Percentiles rank a stretch among this genome's conserved stretches.
phyloP scores from a whole-genome alignment of 257 asterid species.

The Ballota nigra region DNA sequence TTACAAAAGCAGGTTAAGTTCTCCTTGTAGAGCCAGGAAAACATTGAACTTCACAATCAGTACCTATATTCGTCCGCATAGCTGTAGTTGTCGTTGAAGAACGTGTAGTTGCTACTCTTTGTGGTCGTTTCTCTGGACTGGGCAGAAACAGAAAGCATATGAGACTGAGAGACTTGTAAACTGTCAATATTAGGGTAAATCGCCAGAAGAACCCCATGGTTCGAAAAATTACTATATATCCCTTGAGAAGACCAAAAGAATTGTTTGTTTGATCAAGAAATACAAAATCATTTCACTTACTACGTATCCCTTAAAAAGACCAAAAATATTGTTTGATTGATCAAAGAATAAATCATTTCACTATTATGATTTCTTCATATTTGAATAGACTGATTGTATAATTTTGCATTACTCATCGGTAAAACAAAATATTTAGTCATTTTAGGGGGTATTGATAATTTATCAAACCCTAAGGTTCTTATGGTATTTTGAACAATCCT shows the following conservation, averaged over 20 bases:
- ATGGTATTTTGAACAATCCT: too few relatives aligned
- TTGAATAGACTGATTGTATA: too few relatives aligned
- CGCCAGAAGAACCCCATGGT: neutral
- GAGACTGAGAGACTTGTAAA: neutral
- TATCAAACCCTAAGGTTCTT: too few relatives aligned
- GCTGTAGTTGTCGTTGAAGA: conserved; percentile 49
- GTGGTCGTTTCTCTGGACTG: conserved; percentile 54
- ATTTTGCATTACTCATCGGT: too few relatives aligned
- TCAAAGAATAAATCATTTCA: too few relatives aligned
- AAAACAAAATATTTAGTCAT: too few relatives aligned
- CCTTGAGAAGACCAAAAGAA: neutral
- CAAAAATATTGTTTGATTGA: too few relatives aligned
- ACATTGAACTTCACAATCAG: conserved; percentile 28
- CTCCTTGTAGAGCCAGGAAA: conserved; percentile 7
- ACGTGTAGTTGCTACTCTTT: conserved; percentile 35
- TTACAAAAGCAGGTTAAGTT: conserved; percentile 34
- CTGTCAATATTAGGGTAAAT: neutral
- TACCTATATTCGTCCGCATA: conserved; percentile 51
- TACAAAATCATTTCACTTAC: neutral
- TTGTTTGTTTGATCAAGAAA: neutral
- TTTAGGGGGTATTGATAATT: too few relatives aligned
- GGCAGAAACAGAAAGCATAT: conserved; percentile 13
- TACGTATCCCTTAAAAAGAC: too few relatives aligned
- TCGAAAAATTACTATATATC: neutral
- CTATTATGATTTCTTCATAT: too few relatives aligned